These are phyloP conservation scores for Canavalia gladiata DNA, from an alignment of 306 rosid species.

Conservation along the genomic window DNA sequence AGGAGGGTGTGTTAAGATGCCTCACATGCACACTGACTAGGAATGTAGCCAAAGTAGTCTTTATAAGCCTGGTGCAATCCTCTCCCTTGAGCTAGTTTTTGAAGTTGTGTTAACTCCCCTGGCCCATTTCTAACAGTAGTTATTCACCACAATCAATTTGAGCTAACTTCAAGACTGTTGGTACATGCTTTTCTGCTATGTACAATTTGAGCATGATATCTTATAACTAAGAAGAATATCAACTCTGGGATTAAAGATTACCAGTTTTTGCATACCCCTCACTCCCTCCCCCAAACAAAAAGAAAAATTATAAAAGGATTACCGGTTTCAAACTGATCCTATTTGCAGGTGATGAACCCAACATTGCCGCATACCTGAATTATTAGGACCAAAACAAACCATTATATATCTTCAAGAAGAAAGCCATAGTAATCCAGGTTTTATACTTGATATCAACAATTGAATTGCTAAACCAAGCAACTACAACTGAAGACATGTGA, in stretches of 20 bases:
- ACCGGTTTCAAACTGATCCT: constrained; percentile 83
- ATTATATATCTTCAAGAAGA: constrained; percentile 39
- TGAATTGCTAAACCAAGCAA: constrained; percentile 45
- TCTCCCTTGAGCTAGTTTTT: neutral
- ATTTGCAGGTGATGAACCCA: constrained; percentile 80
- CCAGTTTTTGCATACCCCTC: neutral
- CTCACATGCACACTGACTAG: neutral
- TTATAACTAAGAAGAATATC: constrained; percentile 29
- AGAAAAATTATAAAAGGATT: constrained; percentile 19
- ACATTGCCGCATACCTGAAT: constrained; percentile 91
- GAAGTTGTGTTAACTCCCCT: neutral
- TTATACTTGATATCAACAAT: constrained; percentile 39
- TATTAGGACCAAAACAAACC: constrained; percentile 42
- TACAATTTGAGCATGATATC: constrained; percentile 22
- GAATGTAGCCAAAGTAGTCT: neutral
- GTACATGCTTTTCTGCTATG: constrained; percentile 20
- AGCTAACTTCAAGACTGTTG: constrained; percentile 4
- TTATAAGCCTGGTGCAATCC: neutral
- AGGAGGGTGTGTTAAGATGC: neutral
- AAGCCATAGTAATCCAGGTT: constrained; percentile 22
- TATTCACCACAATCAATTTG: constrained; percentile 26
- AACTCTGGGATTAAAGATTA: constrained; percentile 39
- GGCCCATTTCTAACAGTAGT: neutral
- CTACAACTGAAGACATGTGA: constrained; percentile 18
- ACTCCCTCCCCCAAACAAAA: neutral